Conservation (phyloP, 2,329 filamentous ascomycete genomes). For the Aspergillus tanneri region DNA sequence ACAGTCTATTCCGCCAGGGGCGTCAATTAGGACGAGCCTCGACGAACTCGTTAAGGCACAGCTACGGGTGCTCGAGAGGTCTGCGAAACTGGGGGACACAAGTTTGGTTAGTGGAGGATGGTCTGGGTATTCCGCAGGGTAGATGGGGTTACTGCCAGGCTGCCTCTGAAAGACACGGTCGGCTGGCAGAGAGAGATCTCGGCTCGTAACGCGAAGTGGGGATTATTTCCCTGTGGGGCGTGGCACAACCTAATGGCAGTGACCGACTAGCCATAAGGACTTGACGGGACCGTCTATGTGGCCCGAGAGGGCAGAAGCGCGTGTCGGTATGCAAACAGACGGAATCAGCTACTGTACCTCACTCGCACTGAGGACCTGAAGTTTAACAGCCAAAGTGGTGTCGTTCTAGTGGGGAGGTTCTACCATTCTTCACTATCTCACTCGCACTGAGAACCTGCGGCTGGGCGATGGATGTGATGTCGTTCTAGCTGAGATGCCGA, state of each 20-base stretch:
- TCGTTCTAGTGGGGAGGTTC: neutral
- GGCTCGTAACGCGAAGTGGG: neutral
- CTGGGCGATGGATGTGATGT: neutral
- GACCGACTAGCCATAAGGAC: neutral
- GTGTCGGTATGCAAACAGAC: conserved; percentile 2
- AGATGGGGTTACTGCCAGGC: neutral
- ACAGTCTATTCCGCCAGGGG: conserved; percentile 5
- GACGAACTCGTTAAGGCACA: conserved; percentile 11
- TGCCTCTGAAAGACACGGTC: conserved; percentile 1
- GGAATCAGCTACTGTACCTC: neutral
- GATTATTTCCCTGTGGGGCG: neutral
- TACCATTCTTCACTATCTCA: neutral
- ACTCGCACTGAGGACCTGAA: conserved; percentile 1
- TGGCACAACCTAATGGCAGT: neutral
- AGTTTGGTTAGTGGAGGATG: conserved; percentile 5
- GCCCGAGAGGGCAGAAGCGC: neutral
- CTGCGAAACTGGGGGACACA: too few relatives aligned
- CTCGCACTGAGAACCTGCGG: conserved; percentile 1
- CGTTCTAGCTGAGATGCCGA: neutral
- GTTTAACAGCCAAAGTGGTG: conserved; percentile 3
- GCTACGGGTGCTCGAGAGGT: too few relatives aligned
- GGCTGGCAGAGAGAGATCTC: neutral
- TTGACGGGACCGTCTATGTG: neutral
- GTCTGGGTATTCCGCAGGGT: neutral
- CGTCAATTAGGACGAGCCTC: conserved; percentile 10